Percentiles rank a stretch among this genome's conserved stretches.
These are phyloP conservation scores for Penicillium rolfsii DNA, from an alignment of 2,329 filamentous ascomycete species.

Conservation along the genomic window DNA sequence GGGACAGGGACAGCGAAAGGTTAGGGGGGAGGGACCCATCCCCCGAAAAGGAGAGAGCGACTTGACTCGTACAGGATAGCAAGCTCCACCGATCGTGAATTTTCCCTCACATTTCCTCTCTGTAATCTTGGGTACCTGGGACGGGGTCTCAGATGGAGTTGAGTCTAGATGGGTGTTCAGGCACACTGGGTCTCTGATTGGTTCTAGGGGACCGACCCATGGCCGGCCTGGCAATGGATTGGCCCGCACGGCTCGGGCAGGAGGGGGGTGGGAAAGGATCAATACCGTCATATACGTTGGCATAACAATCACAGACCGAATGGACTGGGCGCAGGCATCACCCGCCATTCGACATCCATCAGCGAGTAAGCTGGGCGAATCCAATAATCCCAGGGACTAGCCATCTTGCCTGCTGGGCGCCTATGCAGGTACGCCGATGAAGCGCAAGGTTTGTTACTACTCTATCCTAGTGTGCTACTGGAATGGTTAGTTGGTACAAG, in stretches of 20 bases:
- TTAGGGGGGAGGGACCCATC: constrained; percentile 17
- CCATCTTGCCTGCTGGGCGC: not conserved
- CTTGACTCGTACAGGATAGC: not conserved
- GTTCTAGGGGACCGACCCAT: constrained; percentile 2
- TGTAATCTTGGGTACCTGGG: not conserved
- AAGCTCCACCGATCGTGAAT: constrained; percentile 21
- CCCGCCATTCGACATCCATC: not conserved
- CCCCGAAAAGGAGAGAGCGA: constrained; percentile 11
- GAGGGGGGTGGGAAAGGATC: constrained; percentile 8
- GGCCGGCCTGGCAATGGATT: constrained; percentile 15
- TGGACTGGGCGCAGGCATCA: not conserved
- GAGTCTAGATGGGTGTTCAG: constrained; percentile 25
- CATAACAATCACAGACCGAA: not conserved
- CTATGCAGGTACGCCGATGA: not conserved
- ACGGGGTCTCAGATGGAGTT: not conserved
- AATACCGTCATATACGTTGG: not conserved
- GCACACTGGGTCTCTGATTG: constrained; percentile 19
- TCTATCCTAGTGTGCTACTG: not conserved
- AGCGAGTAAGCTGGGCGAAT: not conserved
- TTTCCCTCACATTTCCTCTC: not conserved
- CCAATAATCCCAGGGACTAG: not conserved
- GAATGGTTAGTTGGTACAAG: not conserved
- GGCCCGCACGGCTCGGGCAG: constrained; percentile 21
- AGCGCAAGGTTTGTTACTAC: not conserved
- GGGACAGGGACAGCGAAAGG: constrained; percentile 19